Base-by-base conservation (phyloP, 1,284 basidiomycete genomes). In the Ceratobasidium sp. region DNA sequence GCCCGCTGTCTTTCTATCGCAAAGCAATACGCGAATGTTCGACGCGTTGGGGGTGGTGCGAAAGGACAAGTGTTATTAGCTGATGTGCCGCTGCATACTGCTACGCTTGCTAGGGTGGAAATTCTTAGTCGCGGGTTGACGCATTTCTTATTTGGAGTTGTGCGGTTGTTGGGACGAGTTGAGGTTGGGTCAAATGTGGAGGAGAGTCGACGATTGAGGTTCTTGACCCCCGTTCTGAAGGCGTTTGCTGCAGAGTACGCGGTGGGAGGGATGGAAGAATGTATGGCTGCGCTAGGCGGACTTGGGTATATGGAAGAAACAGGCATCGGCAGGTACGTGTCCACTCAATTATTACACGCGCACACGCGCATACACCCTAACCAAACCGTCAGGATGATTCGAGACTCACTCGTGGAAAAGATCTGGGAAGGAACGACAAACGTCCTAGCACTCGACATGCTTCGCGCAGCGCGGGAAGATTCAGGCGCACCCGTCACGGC, bases 301-400 rank as follows among this genome's bases (percentile, higher is more conserved):
- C 90, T 91, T 66, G 93, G 93, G 0, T 95, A 94, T 79, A 94
- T 95, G 92, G 91, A 93, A 79, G 93, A 95, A 80, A 90, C 88
- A 60, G 89, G 87, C 0, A 87, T 92, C 72, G 89, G 89, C 14
- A 84, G 87, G 83, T 85, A 79, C 67, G 87, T n/a, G 84, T 5
- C 36, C 11, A 5, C 6, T 11, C 36, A 4, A 41, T 41, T 41
- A 41, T n/a, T n/a, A n/a, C n/a, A n/a, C n/a, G n/a, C n/a, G n/a
- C 36, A 41, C 36, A 4, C 36, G 11, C 36, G 36, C 36, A 41
- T 41, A 41, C 11, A 9, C 64, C 73, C 44, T 5, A 41, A 41
- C 36, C 11, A 41, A 69, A 77, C 69, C n/a, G n/a, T n/a, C 75
- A 87, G 87, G 54, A 78, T 87, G 57, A 87, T 92, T 53, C 84